These are phyloP conservation scores for Babesia divergens DNA, from an alignment of 169 alveolate species.

Conservation along the genomic window DNA sequence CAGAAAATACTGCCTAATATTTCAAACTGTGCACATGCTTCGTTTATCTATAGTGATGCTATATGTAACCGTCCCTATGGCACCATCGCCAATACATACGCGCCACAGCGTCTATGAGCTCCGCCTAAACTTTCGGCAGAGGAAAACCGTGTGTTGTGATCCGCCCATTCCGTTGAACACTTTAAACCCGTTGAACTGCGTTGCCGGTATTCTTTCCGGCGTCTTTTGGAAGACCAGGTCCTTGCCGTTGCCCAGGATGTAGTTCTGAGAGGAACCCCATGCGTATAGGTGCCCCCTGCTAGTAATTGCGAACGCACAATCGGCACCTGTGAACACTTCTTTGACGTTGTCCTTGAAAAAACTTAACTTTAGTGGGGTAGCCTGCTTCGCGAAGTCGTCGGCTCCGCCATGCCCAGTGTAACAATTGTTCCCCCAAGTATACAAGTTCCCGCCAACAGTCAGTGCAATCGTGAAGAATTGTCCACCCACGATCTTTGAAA, in stretches of 20 bases:
- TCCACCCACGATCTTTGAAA: constrained; percentile 77
- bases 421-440: constrained; percentile 76
- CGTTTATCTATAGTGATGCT: no score
- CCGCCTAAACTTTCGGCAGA: not conserved
- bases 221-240: constrained; percentile 38
- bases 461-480: constrained; percentile 79
- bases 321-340: constrained; percentile 51
- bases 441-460: constrained; percentile 71
- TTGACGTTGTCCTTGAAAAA: constrained; percentile 7
- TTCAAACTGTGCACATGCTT: no score
- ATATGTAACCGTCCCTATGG: no score
- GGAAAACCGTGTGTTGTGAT: constrained; percentile 64
- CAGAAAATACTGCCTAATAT: no score
- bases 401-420: constrained; percentile 36
- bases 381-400: constrained; percentile 16
- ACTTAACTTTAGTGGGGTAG: constrained; percentile 21
- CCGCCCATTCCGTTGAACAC: constrained; percentile 55
- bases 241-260: constrained; percentile 59
- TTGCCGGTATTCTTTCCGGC: constrained; percentile 24
- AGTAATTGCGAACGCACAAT: constrained; percentile 34
- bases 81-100: not conserved
- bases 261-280: constrained; percentile 69
- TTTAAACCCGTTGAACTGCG: not conserved
- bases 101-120: not conserved
- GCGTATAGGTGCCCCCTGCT: constrained; percentile 28